A percentile compares a stretch with the other conserved stretches of the same genome.
Conservation (phyloP, 1,284 basidiomycete genomes). For the Grifola frondosa region DNA sequence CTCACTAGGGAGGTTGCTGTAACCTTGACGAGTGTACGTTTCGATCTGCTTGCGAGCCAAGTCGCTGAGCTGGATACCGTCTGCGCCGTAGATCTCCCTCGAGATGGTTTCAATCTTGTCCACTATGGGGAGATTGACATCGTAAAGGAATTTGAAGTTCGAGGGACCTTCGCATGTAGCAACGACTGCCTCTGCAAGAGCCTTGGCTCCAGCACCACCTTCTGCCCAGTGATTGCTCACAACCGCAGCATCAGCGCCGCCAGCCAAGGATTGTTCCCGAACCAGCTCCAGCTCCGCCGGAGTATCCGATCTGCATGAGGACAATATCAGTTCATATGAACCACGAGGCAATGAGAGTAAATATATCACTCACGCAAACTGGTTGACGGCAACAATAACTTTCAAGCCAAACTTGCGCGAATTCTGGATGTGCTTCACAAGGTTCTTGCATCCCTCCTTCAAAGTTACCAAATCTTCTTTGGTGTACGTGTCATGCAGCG, state of each 20-base stretch:
- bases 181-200: slow-evolving; percentile 86
- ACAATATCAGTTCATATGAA: background rate
- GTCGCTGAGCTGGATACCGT: slow-evolving; percentile 84
- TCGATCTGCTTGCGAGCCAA: slow-evolving; percentile 86
- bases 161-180: slow-evolving; percentile 82
- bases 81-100: slow-evolving; percentile 89
- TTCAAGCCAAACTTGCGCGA: slow-evolving; percentile 96
- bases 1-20: slow-evolving; percentile 76
- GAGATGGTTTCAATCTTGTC: slow-evolving; percentile 88
- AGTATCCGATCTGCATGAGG: slow-evolving; percentile 74
- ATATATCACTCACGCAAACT: slow-evolving; percentile 73
- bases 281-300: slow-evolving; percentile 88
- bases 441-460: slow-evolving; percentile 90
- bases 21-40: slow-evolving; percentile 91
- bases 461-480: slow-evolving; percentile 92
- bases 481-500: slow-evolving; percentile 91
- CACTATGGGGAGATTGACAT: slow-evolving; percentile 79
- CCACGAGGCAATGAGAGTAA: slow-evolving; percentile 9
- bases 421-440: slow-evolving; percentile 94
- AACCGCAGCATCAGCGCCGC: slow-evolving; percentile 94
- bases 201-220: slow-evolving; percentile 86
- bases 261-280: slow-evolving; percentile 75
- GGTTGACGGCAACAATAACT: slow-evolving; percentile 95
- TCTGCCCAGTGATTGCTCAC: slow-evolving; percentile 97
- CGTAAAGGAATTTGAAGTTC: slow-evolving; percentile 89